A percentile compares a stretch with the other conserved stretches of the same genome.
Evolutionary conservation across 2,329 filamentous ascomycete genomes (phyloP).

Genomic region (Whalleya microplaca): DNA sequence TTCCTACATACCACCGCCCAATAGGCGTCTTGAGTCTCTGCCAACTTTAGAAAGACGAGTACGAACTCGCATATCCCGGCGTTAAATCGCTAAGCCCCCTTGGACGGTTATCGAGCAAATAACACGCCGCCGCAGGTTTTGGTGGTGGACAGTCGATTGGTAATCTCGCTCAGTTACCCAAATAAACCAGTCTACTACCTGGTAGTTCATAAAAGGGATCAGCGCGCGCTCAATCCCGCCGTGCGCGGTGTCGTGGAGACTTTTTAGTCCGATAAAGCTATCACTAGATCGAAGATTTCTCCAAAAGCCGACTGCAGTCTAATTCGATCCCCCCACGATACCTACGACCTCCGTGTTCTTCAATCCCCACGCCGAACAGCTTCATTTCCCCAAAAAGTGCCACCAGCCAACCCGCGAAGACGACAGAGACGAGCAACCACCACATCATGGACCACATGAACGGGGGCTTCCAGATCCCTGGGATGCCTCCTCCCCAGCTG

Average conservation of each 20-base stretch:
- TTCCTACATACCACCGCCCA: slow-evolving; percentile 9
- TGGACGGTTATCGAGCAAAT: slow-evolving; percentile 26
- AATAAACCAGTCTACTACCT: no score
- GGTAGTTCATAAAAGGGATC: slow-evolving; percentile 17
- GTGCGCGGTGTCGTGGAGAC: slow-evolving; percentile 8
- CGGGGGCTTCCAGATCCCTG: slow-evolving; percentile 60
- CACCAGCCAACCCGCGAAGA: slow-evolving; percentile 1
- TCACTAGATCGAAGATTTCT: slow-evolving; percentile 18
- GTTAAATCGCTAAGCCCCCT: slow-evolving; percentile 31
- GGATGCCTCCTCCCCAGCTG: slow-evolving; percentile 58
- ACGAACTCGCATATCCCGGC: slow-evolving; percentile 22
- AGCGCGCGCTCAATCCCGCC: slow-evolving; percentile 11
- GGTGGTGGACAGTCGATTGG: slow-evolving; percentile 25
- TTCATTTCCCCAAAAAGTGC: background rate
- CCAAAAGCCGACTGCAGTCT: slow-evolving; percentile 17
- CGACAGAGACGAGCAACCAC: slow-evolving; percentile 3
- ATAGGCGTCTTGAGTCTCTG: slow-evolving; percentile 8
- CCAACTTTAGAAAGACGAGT: slow-evolving; percentile 25
- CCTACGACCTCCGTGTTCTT: slow-evolving; percentile 6
- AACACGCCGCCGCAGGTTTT: slow-evolving; percentile 15
- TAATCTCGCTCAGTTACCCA: slow-evolving; percentile 21
- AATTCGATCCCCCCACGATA: slow-evolving; percentile 7
- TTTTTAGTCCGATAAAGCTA: slow-evolving; percentile 23
- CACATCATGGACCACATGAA: slow-evolving; percentile 53
- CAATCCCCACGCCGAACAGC: slow-evolving; percentile 4